A percentile compares a stretch with the other conserved stretches of the same genome.
Conservation (phyloP, 2,329 filamentous ascomycete species). For the Dactylonectria estremocensis region DNA sequence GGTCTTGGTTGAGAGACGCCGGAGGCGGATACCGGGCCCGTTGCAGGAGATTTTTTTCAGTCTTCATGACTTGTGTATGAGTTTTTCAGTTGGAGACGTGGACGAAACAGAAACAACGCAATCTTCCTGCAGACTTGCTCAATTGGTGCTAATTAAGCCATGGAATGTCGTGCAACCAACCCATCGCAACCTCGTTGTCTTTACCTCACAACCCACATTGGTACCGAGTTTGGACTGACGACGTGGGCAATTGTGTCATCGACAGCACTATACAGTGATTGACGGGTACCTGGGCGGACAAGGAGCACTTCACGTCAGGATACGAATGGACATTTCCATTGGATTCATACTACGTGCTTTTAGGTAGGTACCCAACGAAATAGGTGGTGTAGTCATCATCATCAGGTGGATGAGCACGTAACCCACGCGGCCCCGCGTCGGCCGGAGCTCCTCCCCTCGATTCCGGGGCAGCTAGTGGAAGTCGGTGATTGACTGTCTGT, state of each 20-base stretch:
- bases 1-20: slow-evolving; percentile 29
- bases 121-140: slow-evolving; percentile 29
- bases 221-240: slow-evolving; percentile 35
- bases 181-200: slow-evolving; percentile 31
- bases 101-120: slow-evolving; percentile 24
- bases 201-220: slow-evolving; percentile 34
- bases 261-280: slow-evolving; percentile 37
- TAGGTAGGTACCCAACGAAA: slow-evolving; percentile 8
- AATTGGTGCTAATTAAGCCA: slow-evolving; percentile 16
- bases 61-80: not conserved
- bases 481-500: slow-evolving; percentile 14
- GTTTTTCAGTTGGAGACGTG: not conserved
- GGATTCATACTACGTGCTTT: slow-evolving; percentile 38
- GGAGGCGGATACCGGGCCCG: slow-evolving; percentile 30
- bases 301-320: slow-evolving; percentile 29
- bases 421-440: slow-evolving; percentile 43
- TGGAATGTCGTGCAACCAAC: slow-evolving; percentile 42
- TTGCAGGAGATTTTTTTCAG: not conserved
- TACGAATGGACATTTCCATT: slow-evolving; percentile 17
- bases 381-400: slow-evolving; percentile 1
- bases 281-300: slow-evolving; percentile 10
- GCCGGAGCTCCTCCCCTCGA: slow-evolving; percentile 35
- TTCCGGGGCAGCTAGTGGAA: slow-evolving; percentile 8
- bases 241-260: slow-evolving; percentile 45
- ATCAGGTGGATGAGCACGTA: slow-evolving; percentile 12